These are phyloP conservation scores for Collybia mongolica DNA, from an alignment of 768 basidiomycete species.

Conservation along the genomic window DNA sequence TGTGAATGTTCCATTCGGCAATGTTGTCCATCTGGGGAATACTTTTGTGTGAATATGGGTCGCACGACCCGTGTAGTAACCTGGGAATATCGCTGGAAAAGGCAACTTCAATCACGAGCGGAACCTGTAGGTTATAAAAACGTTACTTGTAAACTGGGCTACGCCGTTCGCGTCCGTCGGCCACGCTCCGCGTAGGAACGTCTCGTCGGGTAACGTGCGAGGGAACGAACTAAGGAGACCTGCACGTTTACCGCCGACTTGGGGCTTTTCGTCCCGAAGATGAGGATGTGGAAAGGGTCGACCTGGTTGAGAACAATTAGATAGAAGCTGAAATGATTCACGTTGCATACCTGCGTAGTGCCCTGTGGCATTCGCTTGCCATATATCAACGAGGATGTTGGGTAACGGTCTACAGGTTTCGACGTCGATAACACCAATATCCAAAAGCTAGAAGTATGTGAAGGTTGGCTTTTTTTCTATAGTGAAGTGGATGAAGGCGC, in stretches of 20 bases:
- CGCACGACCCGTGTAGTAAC: conserved; percentile 56
- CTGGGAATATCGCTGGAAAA: conserved; percentile 48
- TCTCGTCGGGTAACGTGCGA: conserved; percentile 38
- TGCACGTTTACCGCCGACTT: conserved; percentile 41
- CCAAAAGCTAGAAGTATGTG: conserved; percentile 37
- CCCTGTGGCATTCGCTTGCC: conserved; percentile 59
- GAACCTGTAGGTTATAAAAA: conserved; percentile 1
- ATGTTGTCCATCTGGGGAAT: conserved; percentile 45
- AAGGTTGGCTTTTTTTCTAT: neutral
- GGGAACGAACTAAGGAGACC: conserved; percentile 46
- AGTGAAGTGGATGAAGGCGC: conserved; percentile 12
- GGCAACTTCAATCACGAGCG: neutral
- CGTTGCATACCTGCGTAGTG: conserved; percentile 42
- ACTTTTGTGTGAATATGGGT: conserved; percentile 57
- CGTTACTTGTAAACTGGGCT: conserved; percentile 49
- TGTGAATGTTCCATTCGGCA: conserved; percentile 43
- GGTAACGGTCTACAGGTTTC: conserved; percentile 55
- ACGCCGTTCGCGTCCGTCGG: conserved; percentile 52
- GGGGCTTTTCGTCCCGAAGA: conserved; percentile 41
- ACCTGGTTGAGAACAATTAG: conserved; percentile 21
- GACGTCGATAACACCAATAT: conserved; percentile 58
- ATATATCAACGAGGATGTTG: conserved; percentile 58
- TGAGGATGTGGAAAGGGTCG: conserved; percentile 47
- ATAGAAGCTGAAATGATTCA: neutral
- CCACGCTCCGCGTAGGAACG: conserved; percentile 54